phyloP scores from a whole-genome alignment of 2,329 filamentous ascomycete genomes.

The Macrophomina pseudophaseolina region DNA sequence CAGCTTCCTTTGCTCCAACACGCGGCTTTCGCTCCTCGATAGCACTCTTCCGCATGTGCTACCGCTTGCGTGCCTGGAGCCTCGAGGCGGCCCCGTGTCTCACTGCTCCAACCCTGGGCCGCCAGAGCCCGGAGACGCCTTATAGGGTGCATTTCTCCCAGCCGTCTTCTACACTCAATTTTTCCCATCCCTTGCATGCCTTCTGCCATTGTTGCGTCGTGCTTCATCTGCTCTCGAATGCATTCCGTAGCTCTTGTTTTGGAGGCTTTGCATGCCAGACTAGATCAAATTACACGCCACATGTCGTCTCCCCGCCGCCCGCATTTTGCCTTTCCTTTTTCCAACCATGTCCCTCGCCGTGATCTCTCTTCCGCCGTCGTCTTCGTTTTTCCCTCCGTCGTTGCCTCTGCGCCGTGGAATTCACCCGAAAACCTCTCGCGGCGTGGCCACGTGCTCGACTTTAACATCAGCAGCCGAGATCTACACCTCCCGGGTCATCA shows the following conservation, averaged over 20 bases:
- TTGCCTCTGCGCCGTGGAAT: slow-evolving; percentile 11
- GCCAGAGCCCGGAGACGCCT: background rate
- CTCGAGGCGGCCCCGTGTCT: background rate
- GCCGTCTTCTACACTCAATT: background rate
- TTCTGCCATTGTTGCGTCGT: slow-evolving; percentile 16
- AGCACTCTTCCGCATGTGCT: background rate
- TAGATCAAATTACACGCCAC: slow-evolving; percentile 25
- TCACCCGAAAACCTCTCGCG: background rate
- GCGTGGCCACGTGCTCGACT: slow-evolving; percentile 1
- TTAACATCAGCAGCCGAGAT: background rate
- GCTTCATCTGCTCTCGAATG: background rate
- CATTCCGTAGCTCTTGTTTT: slow-evolving; percentile 26
- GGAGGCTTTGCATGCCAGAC: slow-evolving; percentile 23
- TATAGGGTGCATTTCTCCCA: slow-evolving; percentile 22
- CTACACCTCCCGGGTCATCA: background rate
- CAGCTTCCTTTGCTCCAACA: background rate
- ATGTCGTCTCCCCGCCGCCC: slow-evolving; percentile 23
- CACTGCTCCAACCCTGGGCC: background rate
- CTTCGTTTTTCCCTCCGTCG: slow-evolving; percentile 15
- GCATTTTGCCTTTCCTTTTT: slow-evolving; percentile 16
- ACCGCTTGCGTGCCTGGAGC: background rate
- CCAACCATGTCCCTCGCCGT: slow-evolving; percentile 16
- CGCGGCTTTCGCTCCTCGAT: background rate
- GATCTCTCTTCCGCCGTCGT: slow-evolving; percentile 2
- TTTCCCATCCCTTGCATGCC: slow-evolving; percentile 23